These are phyloP conservation scores for Xylaria sp. DNA, from an alignment of 2,329 filamentous ascomycete genomes.

Conservation along the genomic window DNA sequence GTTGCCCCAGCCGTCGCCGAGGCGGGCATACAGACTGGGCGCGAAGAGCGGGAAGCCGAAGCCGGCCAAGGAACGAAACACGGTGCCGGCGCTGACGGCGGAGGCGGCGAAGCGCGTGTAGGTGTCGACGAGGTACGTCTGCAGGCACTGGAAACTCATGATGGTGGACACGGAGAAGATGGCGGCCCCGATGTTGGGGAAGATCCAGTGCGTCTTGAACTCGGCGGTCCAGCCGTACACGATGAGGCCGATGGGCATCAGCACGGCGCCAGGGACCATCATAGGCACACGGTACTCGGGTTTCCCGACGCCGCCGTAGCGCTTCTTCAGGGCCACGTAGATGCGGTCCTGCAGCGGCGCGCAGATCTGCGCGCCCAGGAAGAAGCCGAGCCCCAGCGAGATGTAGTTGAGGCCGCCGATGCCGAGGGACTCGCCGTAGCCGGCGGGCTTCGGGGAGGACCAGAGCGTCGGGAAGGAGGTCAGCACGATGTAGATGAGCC, in stretches of 20 bases:
- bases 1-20: constrained; percentile 61
- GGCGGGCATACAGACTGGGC: constrained; percentile 56
- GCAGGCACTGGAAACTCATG: constrained; percentile 58
- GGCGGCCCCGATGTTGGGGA: constrained; percentile 57
- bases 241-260: constrained; percentile 58
- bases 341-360: constrained; percentile 60
- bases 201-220: constrained; percentile 57
- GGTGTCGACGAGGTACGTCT: constrained; percentile 60
- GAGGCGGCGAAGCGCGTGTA: constrained; percentile 60
- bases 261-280: constrained; percentile 55
- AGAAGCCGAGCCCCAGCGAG: constrained; percentile 52
- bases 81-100: constrained; percentile 57
- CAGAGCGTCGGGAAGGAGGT: constrained; percentile 60
- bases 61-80: constrained; percentile 60
- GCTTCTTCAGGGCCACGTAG: constrained; percentile 57
- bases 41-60: constrained; percentile 65
- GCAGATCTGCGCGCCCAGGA: constrained; percentile 54
- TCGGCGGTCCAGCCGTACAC: constrained; percentile 61
- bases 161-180: constrained; percentile 55
- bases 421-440: constrained; percentile 51
- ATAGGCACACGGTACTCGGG: constrained; percentile 59
- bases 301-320: constrained; percentile 52
- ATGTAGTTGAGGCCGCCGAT: constrained; percentile 55
- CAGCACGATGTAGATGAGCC: constrained; percentile 62
- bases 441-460: constrained; percentile 47